A percentile compares a stretch with the other conserved stretches of the same genome.
Conservation (phyloP, 1,284 basidiomycete genomes). For the Gymnopus androsaceus region DNA sequence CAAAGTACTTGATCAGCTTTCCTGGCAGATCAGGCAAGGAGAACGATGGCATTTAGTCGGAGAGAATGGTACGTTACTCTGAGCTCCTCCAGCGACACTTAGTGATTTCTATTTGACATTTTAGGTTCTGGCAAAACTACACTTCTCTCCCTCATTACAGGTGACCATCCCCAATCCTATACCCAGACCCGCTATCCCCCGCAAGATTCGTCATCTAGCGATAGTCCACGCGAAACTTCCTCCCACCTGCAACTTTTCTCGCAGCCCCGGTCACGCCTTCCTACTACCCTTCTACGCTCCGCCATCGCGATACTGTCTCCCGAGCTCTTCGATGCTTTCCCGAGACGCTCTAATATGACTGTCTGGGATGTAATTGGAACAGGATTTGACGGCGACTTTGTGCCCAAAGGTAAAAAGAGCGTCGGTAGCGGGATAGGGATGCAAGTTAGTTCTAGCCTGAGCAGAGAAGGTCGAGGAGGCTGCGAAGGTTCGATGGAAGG, state of each 20-base stretch:
- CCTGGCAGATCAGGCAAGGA: conserved; percentile 79
- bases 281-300: conserved; percentile 58
- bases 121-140: conserved; percentile 94
- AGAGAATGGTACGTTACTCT: conserved; percentile 70
- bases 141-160: conserved; percentile 87
- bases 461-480: not conserved
- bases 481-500: conserved; percentile 7
- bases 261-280: conserved; percentile 61
- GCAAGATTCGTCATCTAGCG: conserved; percentile 23
- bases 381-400: conserved; percentile 83
- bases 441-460: not conserved
- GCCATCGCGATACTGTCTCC: conserved; percentile 84
- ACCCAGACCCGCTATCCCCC: conserved; percentile 59
- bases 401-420: conserved; percentile 49
- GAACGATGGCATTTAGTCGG: conserved; percentile 89
- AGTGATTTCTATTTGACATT: conserved; percentile 5
- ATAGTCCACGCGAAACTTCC: conserved; percentile 26
- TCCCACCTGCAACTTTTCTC: conserved; percentile 73
- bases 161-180: conserved; percentile 94
- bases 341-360: conserved; percentile 65
- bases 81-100: not conserved
- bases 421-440: conserved; percentile 42
- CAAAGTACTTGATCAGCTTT: conserved; percentile 71
- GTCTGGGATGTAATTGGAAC: conserved; percentile 82
- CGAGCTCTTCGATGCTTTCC: conserved; percentile 91